Conservation (phyloP, 371 early-diverging fungal genomes). For the Amoeboradix gromovi region DNA sequence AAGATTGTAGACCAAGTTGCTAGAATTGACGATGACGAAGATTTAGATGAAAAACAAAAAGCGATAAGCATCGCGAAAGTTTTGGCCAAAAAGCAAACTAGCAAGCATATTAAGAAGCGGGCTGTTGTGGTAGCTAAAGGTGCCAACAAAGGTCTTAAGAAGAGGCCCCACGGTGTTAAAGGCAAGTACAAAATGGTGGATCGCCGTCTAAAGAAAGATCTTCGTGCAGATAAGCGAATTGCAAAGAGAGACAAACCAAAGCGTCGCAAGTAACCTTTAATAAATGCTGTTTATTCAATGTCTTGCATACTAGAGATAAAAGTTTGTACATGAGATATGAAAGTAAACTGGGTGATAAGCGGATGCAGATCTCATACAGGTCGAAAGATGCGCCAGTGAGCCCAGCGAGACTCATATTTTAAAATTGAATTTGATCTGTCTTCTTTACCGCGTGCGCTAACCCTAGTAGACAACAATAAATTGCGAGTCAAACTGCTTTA, state of each 20-base stretch:
- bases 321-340: too few relatives aligned
- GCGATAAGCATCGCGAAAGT: constrained; percentile 27
- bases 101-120: constrained; percentile 35
- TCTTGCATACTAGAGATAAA: too few relatives aligned
- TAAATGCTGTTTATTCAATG: too few relatives aligned
- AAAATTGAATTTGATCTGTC: too few relatives aligned
- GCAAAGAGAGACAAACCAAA: constrained; percentile 19
- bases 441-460: too few relatives aligned
- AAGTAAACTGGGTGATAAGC: too few relatives aligned
- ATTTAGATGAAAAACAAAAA: constrained; percentile 42
- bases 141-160: constrained; percentile 44
- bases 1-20: constrained; percentile 40
- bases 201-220: constrained; percentile 66
- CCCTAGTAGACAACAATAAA: too few relatives aligned
- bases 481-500: too few relatives aligned
- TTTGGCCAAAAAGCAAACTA: constrained; percentile 24
- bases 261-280: too few relatives aligned
- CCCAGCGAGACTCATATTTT: too few relatives aligned
- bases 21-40: constrained; percentile 28
- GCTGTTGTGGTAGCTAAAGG: constrained; percentile 65
- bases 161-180: constrained; percentile 87
- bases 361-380: too few relatives aligned
- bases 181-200: constrained; percentile 80
- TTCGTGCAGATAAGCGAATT: constrained; percentile 40
- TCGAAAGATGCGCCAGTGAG: too few relatives aligned